Conservation (phyloP, 75 land plant genomes). For the Pinus tabuliformis region DNA sequence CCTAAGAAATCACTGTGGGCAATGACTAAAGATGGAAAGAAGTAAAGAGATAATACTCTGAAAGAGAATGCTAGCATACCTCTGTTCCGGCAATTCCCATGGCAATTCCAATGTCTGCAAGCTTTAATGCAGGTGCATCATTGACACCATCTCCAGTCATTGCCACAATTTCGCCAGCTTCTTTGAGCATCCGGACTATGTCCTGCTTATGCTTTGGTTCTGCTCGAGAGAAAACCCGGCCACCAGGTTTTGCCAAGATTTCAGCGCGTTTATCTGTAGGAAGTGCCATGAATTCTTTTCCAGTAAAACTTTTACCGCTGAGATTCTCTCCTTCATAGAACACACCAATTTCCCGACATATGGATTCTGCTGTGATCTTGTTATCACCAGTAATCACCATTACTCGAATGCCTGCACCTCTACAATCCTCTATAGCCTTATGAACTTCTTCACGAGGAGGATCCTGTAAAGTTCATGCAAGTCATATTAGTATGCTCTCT, state of each 20-base stretch:
- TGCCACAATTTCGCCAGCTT: constrained; percentile 84
- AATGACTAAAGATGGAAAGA: not conserved
- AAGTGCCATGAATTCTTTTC: constrained; percentile 75
- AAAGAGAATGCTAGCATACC: constrained; percentile 35
- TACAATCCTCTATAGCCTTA: constrained; percentile 77
- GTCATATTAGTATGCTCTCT: not conserved
- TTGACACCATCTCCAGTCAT: constrained; percentile 99
- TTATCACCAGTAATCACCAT: constrained; percentile 97
- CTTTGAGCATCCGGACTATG: constrained; percentile 84
- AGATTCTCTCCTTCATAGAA: constrained; percentile 56
- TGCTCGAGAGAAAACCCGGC: constrained; percentile 84
- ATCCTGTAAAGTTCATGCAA: constrained; percentile 42
- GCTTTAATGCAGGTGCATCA: constrained; percentile 95
- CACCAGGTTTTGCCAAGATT: constrained; percentile 59
- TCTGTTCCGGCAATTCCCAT: constrained; percentile 96
- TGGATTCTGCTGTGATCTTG: constrained; percentile 90
- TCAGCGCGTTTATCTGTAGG: constrained; percentile 35
- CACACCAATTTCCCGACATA: constrained; percentile 75
- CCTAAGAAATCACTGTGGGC: too few relatives aligned
- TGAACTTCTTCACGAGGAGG: constrained; percentile 91
- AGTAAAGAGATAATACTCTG: not conserved
- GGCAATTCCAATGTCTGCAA: constrained; percentile 93
- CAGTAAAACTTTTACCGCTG: constrained; percentile 64
- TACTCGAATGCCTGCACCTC: constrained; percentile 77
- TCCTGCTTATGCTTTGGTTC: constrained; percentile 95